Evolutionary conservation across 352 stramenopile species (phyloP).

Genomic region (Peronosclerospora sorghi): DNA sequence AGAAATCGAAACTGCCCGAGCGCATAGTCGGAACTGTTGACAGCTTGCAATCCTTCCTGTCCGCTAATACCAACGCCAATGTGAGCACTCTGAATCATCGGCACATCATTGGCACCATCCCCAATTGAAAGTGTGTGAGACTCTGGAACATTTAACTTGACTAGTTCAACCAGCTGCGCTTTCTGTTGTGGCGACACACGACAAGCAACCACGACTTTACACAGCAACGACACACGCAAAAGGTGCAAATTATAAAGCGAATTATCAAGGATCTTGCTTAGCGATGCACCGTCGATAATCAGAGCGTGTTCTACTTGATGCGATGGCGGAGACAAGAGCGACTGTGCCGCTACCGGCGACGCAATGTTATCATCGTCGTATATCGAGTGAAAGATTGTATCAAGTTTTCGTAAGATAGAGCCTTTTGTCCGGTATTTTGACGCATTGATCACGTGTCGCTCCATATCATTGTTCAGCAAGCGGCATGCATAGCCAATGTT

Average conservation of each 20-base stretch:
- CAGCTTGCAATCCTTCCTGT: conserved; percentile 95
- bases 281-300: conserved; percentile 90
- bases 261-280: conserved; percentile 73
- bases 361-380: conserved; percentile 20
- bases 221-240: conserved; percentile 78
- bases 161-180: conserved; percentile 93
- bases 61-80: conserved; percentile 92
- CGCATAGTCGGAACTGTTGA: conserved; percentile 82
- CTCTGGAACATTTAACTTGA: conserved; percentile 78
- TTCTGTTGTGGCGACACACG: conserved; percentile 98
- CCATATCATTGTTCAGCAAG: conserved; percentile 90
- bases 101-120: conserved; percentile 87
- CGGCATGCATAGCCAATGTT: conserved; percentile 84
- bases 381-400: conserved; percentile 72
- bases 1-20: conserved; percentile 79
- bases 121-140: conserved; percentile 85
- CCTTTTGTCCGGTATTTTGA: conserved; percentile 57
- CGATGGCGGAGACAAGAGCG: conserved; percentile 19
- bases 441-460: conserved; percentile 76
- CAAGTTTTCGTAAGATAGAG: conserved; percentile 51
- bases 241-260: conserved; percentile 69
- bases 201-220: conserved; percentile 95
- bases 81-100: conserved; percentile 86
- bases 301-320: conserved; percentile 62
- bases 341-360: conserved; percentile 16